phyloP scores from a whole-genome alignment of 495 filamentous ascomycete genomes.

The Podospora didyma region DNA sequence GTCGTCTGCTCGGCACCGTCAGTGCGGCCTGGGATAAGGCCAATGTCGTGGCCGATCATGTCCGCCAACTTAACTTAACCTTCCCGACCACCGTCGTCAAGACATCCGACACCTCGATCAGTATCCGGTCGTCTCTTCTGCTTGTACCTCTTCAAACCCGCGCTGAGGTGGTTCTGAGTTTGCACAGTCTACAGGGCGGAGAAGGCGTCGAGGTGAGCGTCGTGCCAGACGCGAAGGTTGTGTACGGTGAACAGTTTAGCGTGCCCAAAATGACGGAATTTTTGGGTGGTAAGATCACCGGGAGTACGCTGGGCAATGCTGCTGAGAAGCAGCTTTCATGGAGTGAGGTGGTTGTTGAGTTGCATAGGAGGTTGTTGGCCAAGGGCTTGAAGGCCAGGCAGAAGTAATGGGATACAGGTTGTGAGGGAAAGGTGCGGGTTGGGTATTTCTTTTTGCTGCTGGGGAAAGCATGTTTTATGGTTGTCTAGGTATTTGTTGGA shows the following conservation, averaged over 20 bases:
- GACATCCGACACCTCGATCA: slow-evolving; percentile 53
- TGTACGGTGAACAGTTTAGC: slow-evolving; percentile 66
- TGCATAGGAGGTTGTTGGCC: slow-evolving; percentile 51
- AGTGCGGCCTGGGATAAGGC: slow-evolving; percentile 58
- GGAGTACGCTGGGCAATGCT: slow-evolving; percentile 18
- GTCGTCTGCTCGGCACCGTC: slow-evolving; percentile 52
- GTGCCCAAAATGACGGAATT: slow-evolving; percentile 61
- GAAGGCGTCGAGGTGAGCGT: slow-evolving; percentile 44
- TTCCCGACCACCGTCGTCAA: slow-evolving; percentile 52
- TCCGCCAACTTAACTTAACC: slow-evolving; percentile 49
- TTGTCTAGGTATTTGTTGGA: not conserved
- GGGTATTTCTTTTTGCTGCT: not conserved
- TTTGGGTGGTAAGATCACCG: slow-evolving; percentile 45
- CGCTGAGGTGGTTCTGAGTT: slow-evolving; percentile 49
- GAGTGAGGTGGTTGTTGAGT: slow-evolving; percentile 52
- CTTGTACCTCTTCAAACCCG: slow-evolving; percentile 56
- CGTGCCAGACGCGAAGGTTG: slow-evolving; percentile 45
- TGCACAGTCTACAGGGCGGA: slow-evolving; percentile 18
- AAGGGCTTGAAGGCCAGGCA: slow-evolving; percentile 32
- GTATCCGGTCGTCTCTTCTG: slow-evolving; percentile 50
- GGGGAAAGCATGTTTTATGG: not conserved
- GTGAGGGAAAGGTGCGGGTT: no score
- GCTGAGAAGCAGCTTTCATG: slow-evolving; percentile 40
- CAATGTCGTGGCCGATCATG: slow-evolving; percentile 44
- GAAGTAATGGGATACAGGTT: not conserved